Percentiles rank a stretch among this genome's conserved stretches.
Evolutionary conservation across 805 yeast genomes (phyloP).

Genomic region (Saccharomycopsis fodiens): DNA sequence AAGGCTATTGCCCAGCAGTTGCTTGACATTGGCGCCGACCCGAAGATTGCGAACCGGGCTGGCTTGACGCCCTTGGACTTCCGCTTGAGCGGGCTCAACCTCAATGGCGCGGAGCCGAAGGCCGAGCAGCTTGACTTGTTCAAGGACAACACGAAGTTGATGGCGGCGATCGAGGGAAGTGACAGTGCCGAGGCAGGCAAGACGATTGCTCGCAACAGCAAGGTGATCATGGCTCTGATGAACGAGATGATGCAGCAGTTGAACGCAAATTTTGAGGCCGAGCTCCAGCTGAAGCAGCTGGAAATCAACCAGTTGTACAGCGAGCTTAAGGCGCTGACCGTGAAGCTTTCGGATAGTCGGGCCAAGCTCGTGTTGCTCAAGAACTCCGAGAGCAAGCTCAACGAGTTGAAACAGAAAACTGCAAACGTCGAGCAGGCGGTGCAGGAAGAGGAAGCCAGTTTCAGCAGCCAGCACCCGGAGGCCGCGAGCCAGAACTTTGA

Average conservation of each 20-base stretch:
- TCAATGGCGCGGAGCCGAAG: constrained; percentile 1
- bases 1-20: constrained; percentile 72
- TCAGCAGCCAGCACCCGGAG: constrained; percentile 36
- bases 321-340: constrained; percentile 50
- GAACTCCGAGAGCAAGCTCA: constrained; percentile 33
- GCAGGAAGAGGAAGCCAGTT: constrained; percentile 51
- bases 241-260: constrained; percentile 42
- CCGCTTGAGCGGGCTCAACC: constrained; percentile 32
- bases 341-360: constrained; percentile 40
- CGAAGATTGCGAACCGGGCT: constrained; percentile 68
- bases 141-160: constrained; percentile 12
- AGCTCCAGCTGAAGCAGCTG: constrained; percentile 44
- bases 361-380: constrained; percentile 47
- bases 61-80: constrained; percentile 85
- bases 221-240: constrained; percentile 44
- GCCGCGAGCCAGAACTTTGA: constrained; percentile 35
- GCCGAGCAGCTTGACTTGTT: background rate
- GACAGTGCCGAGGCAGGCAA: constrained; percentile 5
- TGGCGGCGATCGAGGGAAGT: constrained; percentile 17
- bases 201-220: constrained; percentile 26
- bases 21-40: constrained; percentile 83
- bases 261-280: constrained; percentile 52
- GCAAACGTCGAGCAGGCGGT: constrained; percentile 57
- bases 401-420: constrained; percentile 47
- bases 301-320: constrained; percentile 46